Evolutionary conservation across 495 filamentous ascomycete species (phyloP), one percentile per base, ranked within the genome.

Genomic region (Penicillium lividum): DNA sequence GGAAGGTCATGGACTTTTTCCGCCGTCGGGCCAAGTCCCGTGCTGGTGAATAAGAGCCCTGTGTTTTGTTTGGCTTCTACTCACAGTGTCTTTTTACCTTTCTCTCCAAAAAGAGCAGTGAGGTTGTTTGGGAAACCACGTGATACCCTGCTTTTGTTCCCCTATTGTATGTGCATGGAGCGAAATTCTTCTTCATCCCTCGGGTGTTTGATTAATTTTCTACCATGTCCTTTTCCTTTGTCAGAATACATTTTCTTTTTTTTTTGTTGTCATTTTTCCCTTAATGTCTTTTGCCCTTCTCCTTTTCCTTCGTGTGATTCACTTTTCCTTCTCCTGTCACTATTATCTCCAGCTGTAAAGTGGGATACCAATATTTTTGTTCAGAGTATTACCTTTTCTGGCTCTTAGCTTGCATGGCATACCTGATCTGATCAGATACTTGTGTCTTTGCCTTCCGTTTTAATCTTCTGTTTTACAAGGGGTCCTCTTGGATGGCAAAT

Each of bases 1-100:
- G 90, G 62, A 87, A 89, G 65, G 94, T 98, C 48, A 98, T 98
- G 94, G 94, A 97, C 73, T 94, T 97, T 73, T 98, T 98, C 78
- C 83, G 94, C 65, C 79, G 93, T 68, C 82, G 92, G 59, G 91
- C 91, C 33, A 92, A 86, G 71, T 91, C 88, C 49, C 75, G 87
- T 57, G 84, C 79, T 56, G 86, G 84, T 40, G 86, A 88, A 73
- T 51, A 4, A 28, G 38, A 16, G n/a, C 29, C 13, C 38, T 15
- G 33, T 36, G 33, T 33, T 27, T 29, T 55, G 53, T 28, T 47
- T 45, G 10, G n/a, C 33, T 46, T 51, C 49, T 43, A 48, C 16
- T 56, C 9, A 9, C 3, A 11, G 33, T 36, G 33, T 61, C 60
- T 51, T 58, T 51, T 58, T 59, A 57, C 46, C 31, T 22, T 31